phyloP scores from a whole-genome alignment of 2,329 filamentous ascomycete genomes.

The Balansia obtecta region DNA sequence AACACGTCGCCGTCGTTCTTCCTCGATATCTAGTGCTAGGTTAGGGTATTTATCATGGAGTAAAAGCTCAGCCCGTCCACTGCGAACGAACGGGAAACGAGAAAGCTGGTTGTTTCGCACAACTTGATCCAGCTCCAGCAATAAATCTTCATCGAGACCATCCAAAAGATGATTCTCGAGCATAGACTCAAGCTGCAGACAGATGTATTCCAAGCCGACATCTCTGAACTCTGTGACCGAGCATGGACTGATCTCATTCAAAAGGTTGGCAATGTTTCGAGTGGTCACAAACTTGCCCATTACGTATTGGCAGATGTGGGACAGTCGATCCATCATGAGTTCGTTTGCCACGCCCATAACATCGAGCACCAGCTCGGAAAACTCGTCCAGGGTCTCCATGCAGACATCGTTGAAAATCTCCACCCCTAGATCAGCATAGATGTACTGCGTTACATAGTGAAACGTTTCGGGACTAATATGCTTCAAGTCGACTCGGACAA shows the following conservation, averaged over 20 bases:
- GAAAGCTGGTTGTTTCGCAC: conserved; percentile 75
- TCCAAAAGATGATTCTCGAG: conserved; percentile 82
- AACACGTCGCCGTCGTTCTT: conserved; percentile 56
- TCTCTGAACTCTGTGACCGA: conserved; percentile 79
- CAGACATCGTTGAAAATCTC: conserved; percentile 73
- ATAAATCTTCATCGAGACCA: conserved; percentile 72
- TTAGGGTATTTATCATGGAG: conserved; percentile 54
- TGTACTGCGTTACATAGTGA: conserved; percentile 60
- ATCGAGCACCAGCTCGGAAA: conserved; percentile 81
- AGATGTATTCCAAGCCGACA: conserved; percentile 79
- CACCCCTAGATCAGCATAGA: conserved; percentile 73
- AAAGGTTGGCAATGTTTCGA: conserved; percentile 71
- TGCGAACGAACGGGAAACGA: conserved; percentile 64
- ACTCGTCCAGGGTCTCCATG: conserved; percentile 61
- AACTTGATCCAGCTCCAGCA: conserved; percentile 66
- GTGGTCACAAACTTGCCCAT: conserved; percentile 76
- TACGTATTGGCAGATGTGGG: conserved; percentile 76
- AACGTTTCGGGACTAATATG: conserved; percentile 69
- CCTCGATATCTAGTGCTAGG: conserved; percentile 51
- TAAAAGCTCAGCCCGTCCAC: conserved; percentile 54
- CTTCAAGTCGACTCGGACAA: conserved; percentile 64
- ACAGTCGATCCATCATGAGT: conserved; percentile 84
- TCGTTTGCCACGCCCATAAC: conserved; percentile 87
- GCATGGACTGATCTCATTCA: conserved; percentile 79
- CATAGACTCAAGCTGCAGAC: conserved; percentile 80